A percentile compares a stretch with the other conserved stretches of the same genome.
Evolutionary conservation across 805 yeast genomes (phyloP).

Genomic region (Lipomyces mesembrius): DNA sequence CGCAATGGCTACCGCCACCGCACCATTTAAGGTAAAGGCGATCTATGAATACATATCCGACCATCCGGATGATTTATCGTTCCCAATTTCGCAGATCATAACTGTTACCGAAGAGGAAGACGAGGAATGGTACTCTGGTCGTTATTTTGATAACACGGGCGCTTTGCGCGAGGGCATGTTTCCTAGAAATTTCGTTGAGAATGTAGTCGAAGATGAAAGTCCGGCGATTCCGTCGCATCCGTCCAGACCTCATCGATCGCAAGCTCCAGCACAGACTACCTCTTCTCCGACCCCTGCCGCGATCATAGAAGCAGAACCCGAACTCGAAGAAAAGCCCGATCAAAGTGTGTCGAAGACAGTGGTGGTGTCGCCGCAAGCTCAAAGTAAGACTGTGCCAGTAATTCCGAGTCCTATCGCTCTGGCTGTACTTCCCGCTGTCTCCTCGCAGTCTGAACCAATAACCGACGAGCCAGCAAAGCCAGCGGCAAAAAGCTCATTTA

Average conservation of each 20-base stretch:
- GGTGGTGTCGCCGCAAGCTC: conserved; percentile 8
- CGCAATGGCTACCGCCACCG: conserved; percentile 27
- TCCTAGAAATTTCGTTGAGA: conserved; percentile 80
- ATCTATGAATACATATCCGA: conserved; percentile 69
- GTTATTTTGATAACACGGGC: conserved; percentile 55
- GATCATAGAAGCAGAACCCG: background rate
- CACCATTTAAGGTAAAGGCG: conserved; percentile 73
- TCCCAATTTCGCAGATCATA: conserved; percentile 68
- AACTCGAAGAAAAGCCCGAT: background rate
- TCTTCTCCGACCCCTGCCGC: conserved; percentile 2
- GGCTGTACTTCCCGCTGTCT: background rate
- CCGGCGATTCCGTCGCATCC: conserved; percentile 34
- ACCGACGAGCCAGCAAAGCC: conserved; percentile 5
- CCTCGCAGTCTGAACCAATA: background rate
- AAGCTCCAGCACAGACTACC: background rate
- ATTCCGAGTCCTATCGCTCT: background rate
- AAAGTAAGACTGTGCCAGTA: conserved; percentile 2
- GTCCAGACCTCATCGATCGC: conserved; percentile 3
- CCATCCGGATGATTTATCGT: conserved; percentile 82
- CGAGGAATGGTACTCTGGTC: conserved; percentile 89
- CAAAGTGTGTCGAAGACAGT: background rate
- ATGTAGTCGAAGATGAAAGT: conserved; percentile 32
- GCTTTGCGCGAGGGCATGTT: conserved; percentile 69
- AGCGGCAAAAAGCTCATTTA: conserved; percentile 45
- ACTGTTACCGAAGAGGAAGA: conserved; percentile 81